A percentile compares a stretch with the other conserved stretches of the same genome.
Conservation (phyloP, 176 grass and related monocot genomes). For the Avena insularis region DNA sequence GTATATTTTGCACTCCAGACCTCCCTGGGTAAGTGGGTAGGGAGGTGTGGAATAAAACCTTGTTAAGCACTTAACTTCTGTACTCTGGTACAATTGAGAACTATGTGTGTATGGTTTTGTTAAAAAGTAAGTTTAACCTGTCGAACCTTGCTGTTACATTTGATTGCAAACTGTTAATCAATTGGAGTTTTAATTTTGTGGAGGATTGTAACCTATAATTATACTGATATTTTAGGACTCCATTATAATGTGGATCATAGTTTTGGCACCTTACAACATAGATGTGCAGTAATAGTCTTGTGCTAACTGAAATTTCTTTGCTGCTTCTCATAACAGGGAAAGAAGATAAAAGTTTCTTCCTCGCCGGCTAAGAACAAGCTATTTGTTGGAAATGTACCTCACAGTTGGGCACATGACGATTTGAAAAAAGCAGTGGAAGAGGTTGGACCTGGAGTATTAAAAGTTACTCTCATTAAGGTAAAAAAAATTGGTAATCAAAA, state of each 20-base stretch:
- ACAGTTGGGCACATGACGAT: constrained; percentile 71
- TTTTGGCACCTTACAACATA: neutral
- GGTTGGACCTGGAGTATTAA: constrained; percentile 86
- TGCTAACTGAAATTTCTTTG: constrained; percentile 28
- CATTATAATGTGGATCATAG: constrained; percentile 29
- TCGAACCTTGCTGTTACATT: neutral
- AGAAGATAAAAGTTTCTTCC: constrained; percentile 70
- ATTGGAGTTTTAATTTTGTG: constrained; percentile 18
- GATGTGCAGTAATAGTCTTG: constrained; percentile 1
- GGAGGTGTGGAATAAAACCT: neutral
- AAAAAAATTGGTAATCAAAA: neutral
- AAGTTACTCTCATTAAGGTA: constrained; percentile 85
- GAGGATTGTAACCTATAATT: constrained; percentile 11
- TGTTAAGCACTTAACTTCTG: neutral
- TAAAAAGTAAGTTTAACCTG: constrained; percentile 9
- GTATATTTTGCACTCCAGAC: neutral
- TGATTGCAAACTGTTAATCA: neutral
- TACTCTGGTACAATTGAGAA: neutral
- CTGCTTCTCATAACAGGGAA: constrained; percentile 62
- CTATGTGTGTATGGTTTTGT: neutral
- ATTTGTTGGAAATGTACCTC: constrained; percentile 92
- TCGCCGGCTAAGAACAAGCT: constrained; percentile 87
- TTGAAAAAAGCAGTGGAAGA: constrained; percentile 67
- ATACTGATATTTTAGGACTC: neutral
- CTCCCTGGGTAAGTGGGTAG: constrained; percentile 10